Conservation (phyloP, 2,329 filamentous ascomycete genomes). For the Torrubiella hemipterigena region DNA sequence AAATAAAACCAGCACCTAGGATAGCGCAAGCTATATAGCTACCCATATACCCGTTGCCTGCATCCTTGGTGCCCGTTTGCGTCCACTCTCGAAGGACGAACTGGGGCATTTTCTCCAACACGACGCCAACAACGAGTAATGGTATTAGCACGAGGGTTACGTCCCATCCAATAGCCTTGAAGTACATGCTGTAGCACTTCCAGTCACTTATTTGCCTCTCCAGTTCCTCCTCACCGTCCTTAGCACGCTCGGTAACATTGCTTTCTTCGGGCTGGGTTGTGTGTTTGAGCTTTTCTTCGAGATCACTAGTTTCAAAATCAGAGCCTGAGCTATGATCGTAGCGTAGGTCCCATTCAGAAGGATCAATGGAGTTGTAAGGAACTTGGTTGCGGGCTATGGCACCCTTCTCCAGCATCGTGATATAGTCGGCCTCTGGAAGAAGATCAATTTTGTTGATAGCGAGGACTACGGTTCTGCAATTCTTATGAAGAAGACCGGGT, state of each 20-base stretch:
- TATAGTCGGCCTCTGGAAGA: constrained; percentile 11
- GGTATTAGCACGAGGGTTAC: constrained; percentile 10
- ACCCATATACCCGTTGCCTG: constrained; percentile 10
- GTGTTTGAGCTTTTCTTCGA: background rate
- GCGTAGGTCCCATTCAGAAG: constrained; percentile 8
- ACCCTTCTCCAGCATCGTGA: constrained; percentile 13
- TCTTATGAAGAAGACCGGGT: constrained; percentile 25
- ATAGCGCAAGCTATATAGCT: constrained; percentile 13
- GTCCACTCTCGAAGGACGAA: constrained; percentile 16
- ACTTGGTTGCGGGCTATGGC: constrained; percentile 13
- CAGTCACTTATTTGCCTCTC: constrained; percentile 16
- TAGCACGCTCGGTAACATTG: constrained; percentile 1
- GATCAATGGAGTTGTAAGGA: constrained; percentile 9
- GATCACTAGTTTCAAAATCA: too few relatives aligned
- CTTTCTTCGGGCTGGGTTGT: constrained; percentile 1
- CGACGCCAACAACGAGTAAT: constrained; percentile 6
- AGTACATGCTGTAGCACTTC: constrained; percentile 16
- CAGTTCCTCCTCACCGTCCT: constrained; percentile 11
- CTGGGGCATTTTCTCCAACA: constrained; percentile 13
- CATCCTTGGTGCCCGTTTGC: constrained; percentile 10
- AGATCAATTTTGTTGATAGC: constrained; percentile 25
- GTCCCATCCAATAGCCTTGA: constrained; percentile 14
- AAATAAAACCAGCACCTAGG: constrained; percentile 7
- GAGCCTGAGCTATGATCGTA: background rate
- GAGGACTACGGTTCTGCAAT: constrained; percentile 27